Evolutionary conservation across 495 filamentous ascomycete genomes (phyloP), one percentile per base, ranked within the genome.

Genomic region (Xylaria grammica): DNA sequence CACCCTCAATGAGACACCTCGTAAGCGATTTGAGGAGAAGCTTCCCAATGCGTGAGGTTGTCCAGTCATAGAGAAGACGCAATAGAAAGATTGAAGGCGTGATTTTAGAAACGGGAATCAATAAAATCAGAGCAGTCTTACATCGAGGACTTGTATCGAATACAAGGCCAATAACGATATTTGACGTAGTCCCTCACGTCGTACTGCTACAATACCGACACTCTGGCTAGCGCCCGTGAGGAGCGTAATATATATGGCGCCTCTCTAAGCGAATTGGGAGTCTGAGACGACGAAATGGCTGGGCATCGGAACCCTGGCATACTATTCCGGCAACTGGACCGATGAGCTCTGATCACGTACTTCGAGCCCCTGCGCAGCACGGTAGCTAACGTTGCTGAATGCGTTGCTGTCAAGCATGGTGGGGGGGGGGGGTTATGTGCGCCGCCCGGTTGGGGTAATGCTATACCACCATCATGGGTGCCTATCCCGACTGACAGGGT

Each of bases 11-110:
- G 36, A 40, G 19, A 34, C n/a, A 29, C 53, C 27, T 20, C 15
- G 27, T 42, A 42, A 56, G 53, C 53, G 22, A 29, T 44, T 44
- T 54, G 20, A 38, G 20, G 51, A 38, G 32, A 52, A 52, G 19
- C 36, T 54, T 20, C 30, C 20, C 20, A 22, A 54, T 22, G 19
- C 30, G n/a, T 24, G 34, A 24, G 30, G 1, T 24, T 22, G n/a
- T 5, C 30, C 11, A 36, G 19, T 30, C 7, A 7, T 34, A 26
- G 3, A 3, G 26, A 53, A 34, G 50, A 20, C n/a, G n/a, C n/a
- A 34, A 32, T 19, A 51, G 30, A 17, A 27, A n/a, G n/a, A n/a
- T n/a, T n/a, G n/a, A n/a, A n/a, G n/a, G n/a, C n/a, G n/a, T n/a
- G n/a, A n/a, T n/a, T n/a, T n/a, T n/a, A n/a, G 49, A 51, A 19